phyloP scores from a whole-genome alignment of 140 eudicot species.

The Oenanthe javanica region DNA sequence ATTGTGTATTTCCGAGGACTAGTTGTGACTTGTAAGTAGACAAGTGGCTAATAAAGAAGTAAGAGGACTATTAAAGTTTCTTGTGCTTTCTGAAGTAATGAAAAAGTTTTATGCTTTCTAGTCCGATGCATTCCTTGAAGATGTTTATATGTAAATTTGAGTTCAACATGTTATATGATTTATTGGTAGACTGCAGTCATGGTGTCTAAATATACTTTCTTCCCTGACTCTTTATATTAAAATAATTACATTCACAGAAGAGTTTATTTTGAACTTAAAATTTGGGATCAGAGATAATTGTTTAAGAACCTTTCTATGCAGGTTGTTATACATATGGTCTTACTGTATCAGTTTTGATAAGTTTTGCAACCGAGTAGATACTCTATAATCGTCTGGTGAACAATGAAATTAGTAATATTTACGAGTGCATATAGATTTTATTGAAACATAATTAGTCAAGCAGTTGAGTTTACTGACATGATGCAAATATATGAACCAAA shows the following conservation, averaged over 20 bases:
- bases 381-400: not conserved
- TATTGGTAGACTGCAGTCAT: not conserved
- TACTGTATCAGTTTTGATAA: not conserved
- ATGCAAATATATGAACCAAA: not conserved
- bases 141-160: not conserved
- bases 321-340: not conserved
- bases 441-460: not conserved
- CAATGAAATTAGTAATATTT: not conserved
- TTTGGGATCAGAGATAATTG: not conserved
- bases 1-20: not conserved
- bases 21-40: not conserved
- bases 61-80: not conserved
- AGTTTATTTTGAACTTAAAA: no score
- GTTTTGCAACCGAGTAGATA: not conserved
- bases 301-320: not conserved
- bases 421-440: not conserved
- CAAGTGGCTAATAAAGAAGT: no score
- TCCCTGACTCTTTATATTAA: not conserved
- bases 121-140: not conserved
- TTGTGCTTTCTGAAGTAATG: not conserved
- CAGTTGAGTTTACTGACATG: not conserved
- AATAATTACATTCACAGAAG: not conserved
- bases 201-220: no score
- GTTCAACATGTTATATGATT: not conserved
- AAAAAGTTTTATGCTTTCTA: not conserved